phyloP scores from a whole-genome alignment of 257 asterid species.

The Solanum pinnatisectum region DNA sequence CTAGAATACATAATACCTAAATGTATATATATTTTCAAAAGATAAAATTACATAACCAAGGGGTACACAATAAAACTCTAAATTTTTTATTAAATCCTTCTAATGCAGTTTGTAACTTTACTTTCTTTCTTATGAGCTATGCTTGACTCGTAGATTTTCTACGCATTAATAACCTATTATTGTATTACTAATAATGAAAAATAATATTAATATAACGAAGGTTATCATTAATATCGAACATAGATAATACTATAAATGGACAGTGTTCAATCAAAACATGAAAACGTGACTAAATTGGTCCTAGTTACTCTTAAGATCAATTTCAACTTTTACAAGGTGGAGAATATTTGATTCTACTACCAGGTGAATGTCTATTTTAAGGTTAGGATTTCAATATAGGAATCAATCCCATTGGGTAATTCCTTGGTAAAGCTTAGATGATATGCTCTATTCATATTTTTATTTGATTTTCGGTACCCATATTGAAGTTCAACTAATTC shows the following conservation, averaged over 20 bases:
- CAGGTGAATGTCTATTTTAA: not conserved
- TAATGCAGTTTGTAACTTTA: not conserved
- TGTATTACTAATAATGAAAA: not conserved
- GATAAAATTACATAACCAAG: not conserved
- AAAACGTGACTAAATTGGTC: no score
- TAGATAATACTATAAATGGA: not conserved
- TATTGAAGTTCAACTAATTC: no score
- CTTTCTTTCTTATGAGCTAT: not conserved
- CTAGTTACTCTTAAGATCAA: no score
- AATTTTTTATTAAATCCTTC: not conserved
- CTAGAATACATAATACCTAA: not conserved
- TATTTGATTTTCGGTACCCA: no score
- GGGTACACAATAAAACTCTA: not conserved
- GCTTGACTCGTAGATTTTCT: not conserved
- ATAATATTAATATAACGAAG: not conserved
- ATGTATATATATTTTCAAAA: not conserved
- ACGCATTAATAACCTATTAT: not conserved
- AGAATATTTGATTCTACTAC: no score
- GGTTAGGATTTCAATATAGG: not conserved
- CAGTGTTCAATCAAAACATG: no score
- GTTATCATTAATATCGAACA: not conserved
- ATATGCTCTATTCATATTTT: not conserved
- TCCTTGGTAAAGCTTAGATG: not conserved
- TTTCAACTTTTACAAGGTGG: no score
- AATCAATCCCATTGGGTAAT: not conserved